Conservation (phyloP, 306 rosid genomes). For the Dicorynia guianensis region DNA sequence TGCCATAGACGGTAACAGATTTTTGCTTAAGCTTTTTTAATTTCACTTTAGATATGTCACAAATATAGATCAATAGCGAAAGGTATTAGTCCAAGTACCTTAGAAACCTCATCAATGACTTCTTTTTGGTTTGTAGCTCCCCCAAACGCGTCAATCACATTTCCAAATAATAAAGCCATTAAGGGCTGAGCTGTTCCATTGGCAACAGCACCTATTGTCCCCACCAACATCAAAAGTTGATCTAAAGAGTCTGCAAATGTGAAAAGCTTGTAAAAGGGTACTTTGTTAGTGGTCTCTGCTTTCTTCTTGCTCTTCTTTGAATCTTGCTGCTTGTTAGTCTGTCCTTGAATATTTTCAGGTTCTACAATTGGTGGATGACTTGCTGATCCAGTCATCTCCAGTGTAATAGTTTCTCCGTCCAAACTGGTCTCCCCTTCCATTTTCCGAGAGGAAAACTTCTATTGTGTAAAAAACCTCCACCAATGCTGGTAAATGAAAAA, state of each 20-base stretch:
- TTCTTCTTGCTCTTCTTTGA: slow-evolving; percentile 33
- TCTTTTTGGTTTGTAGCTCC: slow-evolving; percentile 28
- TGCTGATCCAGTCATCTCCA: not conserved
- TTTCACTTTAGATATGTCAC: not conserved
- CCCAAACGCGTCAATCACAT: slow-evolving; percentile 69
- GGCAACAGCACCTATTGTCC: too few species aligned
- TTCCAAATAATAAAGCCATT: too few species aligned
- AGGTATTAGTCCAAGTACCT: slow-evolving; percentile 43
- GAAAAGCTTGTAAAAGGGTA: slow-evolving; percentile 65
- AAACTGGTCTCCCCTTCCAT: not conserved
- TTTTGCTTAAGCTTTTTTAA: too few species aligned
- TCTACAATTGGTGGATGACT: not conserved
- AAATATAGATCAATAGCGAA: not conserved
- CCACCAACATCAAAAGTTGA: too few species aligned
- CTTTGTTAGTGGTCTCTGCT: slow-evolving; percentile 41
- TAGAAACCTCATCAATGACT: slow-evolving; percentile 53
- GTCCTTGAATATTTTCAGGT: not conserved
- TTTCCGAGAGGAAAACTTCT: too few species aligned
- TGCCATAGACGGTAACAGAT: too few species aligned
- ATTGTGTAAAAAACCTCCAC: not conserved
- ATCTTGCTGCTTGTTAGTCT: slow-evolving; percentile 2
- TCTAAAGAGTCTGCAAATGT: slow-evolving; percentile 67
- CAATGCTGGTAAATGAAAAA: slow-evolving; percentile 17
- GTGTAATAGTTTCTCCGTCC: slow-evolving; percentile 3
- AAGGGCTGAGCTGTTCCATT: too few species aligned